Base-by-base conservation (phyloP, 495 filamentous ascomycete genomes). In the Trypethelium eluteriae region DNA sequence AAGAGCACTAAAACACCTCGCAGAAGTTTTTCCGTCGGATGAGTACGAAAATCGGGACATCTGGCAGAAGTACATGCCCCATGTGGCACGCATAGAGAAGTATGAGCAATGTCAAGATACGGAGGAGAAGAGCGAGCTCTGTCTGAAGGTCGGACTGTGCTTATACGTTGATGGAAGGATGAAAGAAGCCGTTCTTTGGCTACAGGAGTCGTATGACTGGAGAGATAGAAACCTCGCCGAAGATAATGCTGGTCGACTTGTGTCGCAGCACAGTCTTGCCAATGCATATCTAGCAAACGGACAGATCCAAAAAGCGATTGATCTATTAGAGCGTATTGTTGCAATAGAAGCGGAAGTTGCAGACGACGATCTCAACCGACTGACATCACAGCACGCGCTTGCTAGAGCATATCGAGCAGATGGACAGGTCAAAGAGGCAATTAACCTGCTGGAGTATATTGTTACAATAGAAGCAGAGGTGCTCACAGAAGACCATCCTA, bases 11-110 rank as follows among this genome's bases (percentile, higher is more conserved):
- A 35, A 7, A 34, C 46, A 63, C 18, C n/a, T 79, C 0, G n/a
- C 38, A 36, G 4, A 68, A 4, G 53, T 67, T 0, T 77, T 74
- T 53, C 76, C 75, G 9, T 38, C 44, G 1, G 3, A 63, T 38
- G 65, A 76, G n/a, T 65, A 66, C 16, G 25, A 12, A 14, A 68
- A 75, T 67, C 73, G 69, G 34, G 59, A 11, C 50, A 44, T 70
- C 16, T 77, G 74, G 75, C 68, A 70, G 39, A 64, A 66, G 63
- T 72, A 74, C 25, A 11, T 80, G n/a, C 76, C 77, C 47, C 79
- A 80, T 69, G 75, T 76, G 3, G 38, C 66, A 53, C 65, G 69
- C 2, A 62, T 69, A 39, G 56, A 66, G 0, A 25, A 64, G 18
- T 39, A 64, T 39, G 46, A 61, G 46, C 62, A 66, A 56, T 11